A percentile compares a stretch with the other conserved stretches of the same genome.
Conservation (phyloP, 1,284 basidiomycete genomes). For the Polyporus tsugae region DNA sequence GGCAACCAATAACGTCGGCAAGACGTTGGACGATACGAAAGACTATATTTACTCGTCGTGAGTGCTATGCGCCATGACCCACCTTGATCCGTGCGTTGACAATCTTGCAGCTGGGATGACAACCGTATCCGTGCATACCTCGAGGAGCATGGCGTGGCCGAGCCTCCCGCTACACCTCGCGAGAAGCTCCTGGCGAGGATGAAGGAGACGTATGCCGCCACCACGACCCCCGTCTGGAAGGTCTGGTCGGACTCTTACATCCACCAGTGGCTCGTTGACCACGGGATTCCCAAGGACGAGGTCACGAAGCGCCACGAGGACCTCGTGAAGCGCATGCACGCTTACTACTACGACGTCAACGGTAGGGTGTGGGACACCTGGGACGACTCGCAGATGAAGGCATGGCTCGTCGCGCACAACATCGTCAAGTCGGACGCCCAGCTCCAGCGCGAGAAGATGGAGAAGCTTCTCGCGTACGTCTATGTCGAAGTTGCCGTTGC, state of each 20-base stretch:
- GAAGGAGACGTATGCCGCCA: conserved; percentile 71
- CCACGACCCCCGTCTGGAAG: conserved; percentile 74
- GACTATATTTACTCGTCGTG: conserved; percentile 86
- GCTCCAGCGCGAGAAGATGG: conserved; percentile 77
- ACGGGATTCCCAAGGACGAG: conserved; percentile 72
- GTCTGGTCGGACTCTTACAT: conserved; percentile 89
- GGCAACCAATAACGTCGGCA: conserved; percentile 62
- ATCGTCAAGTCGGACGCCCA: conserved; percentile 77
- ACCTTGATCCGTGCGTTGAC: neutral
- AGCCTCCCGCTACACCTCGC: conserved; percentile 63
- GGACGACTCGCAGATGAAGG: conserved; percentile 71
- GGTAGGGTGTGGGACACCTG: conserved; percentile 75
- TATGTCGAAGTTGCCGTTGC: neutral
- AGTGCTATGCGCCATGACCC: conserved; percentile 10
- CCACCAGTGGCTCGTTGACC: conserved; percentile 83
- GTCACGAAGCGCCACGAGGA: conserved; percentile 74
- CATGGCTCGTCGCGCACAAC: conserved; percentile 79
- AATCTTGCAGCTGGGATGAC: conserved; percentile 72
- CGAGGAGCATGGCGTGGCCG: conserved; percentile 76
- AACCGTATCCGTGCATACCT: conserved; percentile 75
- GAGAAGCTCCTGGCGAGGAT: conserved; percentile 77
- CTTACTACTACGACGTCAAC: conserved; percentile 74
- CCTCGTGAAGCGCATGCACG: conserved; percentile 75
- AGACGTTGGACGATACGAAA: conserved; percentile 74
- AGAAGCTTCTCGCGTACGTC: conserved; percentile 72